phyloP scores from a whole-genome alignment of 305 asterid genomes.

The Caryopteris hybrid region DNA sequence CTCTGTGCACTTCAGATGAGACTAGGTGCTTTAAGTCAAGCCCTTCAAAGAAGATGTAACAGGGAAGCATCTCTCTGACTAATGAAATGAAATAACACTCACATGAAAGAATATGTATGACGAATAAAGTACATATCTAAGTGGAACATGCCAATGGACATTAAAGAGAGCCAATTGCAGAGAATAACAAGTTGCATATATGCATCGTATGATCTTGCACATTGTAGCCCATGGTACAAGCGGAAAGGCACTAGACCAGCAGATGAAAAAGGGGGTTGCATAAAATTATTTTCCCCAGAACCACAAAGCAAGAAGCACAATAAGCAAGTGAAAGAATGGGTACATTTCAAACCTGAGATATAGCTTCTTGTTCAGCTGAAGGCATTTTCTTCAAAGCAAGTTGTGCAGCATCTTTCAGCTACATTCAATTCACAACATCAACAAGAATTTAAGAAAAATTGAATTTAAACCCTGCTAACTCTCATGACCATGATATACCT shows the following conservation, averaged over 20 bases:
- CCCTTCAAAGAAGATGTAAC: neutral
- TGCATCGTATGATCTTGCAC: conserved; percentile 6
- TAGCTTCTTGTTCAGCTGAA: conserved; percentile 84
- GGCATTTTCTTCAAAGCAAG: conserved; percentile 83
- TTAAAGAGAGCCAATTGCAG: neutral
- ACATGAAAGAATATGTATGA: neutral
- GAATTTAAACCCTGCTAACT: conserved; percentile 14
- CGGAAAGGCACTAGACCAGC: neutral
- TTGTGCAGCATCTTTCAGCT: conserved; percentile 93
- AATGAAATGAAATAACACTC: conserved; percentile 3
- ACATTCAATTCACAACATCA: conserved; percentile 31
- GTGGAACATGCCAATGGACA: neutral
- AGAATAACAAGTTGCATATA: neutral
- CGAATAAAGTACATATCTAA: neutral
- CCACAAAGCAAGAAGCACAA: conserved; percentile 2
- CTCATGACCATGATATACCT: conserved; percentile 39
- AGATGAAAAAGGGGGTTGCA: neutral
- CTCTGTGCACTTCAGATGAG: neutral
- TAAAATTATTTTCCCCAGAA: conserved; percentile 3
- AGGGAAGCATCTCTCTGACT: neutral
- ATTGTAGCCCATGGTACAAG: neutral
- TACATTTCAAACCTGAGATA: conserved; percentile 62
- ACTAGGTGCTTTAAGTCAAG: neutral
- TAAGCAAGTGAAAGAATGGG: conserved; percentile 8
- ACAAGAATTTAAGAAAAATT: conserved; percentile 16